Conservation (phyloP, 208 protist genomes). For the Angomonas deanei region DNA sequence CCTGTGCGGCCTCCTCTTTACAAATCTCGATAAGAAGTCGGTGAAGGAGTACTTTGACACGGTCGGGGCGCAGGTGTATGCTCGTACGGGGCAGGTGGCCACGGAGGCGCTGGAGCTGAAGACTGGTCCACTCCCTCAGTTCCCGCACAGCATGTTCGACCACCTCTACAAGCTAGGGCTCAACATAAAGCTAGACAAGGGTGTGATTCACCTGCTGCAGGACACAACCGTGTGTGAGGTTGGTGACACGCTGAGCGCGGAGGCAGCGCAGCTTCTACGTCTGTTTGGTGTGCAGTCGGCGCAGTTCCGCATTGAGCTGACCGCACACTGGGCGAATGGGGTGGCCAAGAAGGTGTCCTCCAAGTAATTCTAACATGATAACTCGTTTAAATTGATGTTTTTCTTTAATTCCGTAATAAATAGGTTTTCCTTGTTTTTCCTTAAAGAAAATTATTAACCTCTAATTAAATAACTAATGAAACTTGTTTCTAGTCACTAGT, state of each 20-base stretch:
- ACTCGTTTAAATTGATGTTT: background rate
- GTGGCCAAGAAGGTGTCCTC: conserved; percentile 66
- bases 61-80: conserved; percentile 79
- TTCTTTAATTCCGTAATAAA: too few species aligned
- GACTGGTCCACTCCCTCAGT: conserved; percentile 76
- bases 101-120: conserved; percentile 66
- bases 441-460: conserved; percentile 4
- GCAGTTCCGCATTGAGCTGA: conserved; percentile 81
- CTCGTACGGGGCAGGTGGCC: conserved; percentile 73
- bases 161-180: conserved; percentile 90
- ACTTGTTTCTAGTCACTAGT: too few species aligned
- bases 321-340: conserved; percentile 83
- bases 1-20: conserved; percentile 90
- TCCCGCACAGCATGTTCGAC: conserved; percentile 92
- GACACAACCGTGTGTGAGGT: conserved; percentile 88
- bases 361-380: conserved; percentile 3
- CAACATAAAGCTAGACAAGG: conserved; percentile 86
- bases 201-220: conserved; percentile 84
- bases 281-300: conserved; percentile 80
- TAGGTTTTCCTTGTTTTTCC: conserved; percentile 1
- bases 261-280: conserved; percentile 88
- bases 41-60: conserved; percentile 88
- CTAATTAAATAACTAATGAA: background rate
- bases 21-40: conserved; percentile 81
- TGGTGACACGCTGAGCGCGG: conserved; percentile 84